Percentiles rank a stretch among this genome's conserved stretches.
Conservation (phyloP, 2,329 filamentous ascomycete species). For the Neurospora sp. region DNA sequence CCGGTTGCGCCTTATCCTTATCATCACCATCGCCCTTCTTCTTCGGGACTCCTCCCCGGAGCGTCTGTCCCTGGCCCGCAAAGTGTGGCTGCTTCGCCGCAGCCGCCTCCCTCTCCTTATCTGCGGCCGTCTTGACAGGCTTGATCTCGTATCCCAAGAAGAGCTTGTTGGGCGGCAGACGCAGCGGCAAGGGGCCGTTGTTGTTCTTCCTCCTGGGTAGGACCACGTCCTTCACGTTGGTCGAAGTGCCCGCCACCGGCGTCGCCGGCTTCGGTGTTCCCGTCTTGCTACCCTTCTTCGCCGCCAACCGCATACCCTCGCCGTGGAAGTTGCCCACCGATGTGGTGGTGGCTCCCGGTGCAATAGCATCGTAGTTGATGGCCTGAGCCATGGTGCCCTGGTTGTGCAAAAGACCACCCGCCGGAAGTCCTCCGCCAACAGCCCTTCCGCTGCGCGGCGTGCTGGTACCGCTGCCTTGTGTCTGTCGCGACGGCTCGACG, state of each 20-base stretch:
- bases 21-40: constrained; percentile 49
- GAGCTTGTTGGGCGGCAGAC: constrained; percentile 77
- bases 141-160: constrained; percentile 96
- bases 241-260: constrained; percentile 51
- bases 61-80: constrained; percentile 72
- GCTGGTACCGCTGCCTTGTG: constrained; percentile 61
- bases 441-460: constrained; percentile 63
- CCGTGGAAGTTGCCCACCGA: constrained; percentile 69
- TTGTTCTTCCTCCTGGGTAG: constrained; percentile 45
- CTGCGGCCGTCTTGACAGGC: constrained; percentile 69
- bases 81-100: constrained; percentile 64
- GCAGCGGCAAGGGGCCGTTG: constrained; percentile 78
- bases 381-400: constrained; percentile 93
- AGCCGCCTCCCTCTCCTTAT: constrained; percentile 56
- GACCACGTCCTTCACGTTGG: constrained; percentile 25
- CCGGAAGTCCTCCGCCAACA: constrained; percentile 39
- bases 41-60: constrained; percentile 55
- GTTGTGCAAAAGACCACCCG: constrained; percentile 65
- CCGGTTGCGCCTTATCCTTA: constrained; percentile 5
- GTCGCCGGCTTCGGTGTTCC: constrained; percentile 64
- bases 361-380: constrained; percentile 93
- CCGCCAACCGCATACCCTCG: constrained; percentile 69
- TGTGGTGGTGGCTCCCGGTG: constrained; percentile 61
- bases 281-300: constrained; percentile 72
- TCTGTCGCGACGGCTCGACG: constrained; percentile 64